Conservation (phyloP, 2,329 filamentous ascomycete species). For the Diaporthe capsici region DNA sequence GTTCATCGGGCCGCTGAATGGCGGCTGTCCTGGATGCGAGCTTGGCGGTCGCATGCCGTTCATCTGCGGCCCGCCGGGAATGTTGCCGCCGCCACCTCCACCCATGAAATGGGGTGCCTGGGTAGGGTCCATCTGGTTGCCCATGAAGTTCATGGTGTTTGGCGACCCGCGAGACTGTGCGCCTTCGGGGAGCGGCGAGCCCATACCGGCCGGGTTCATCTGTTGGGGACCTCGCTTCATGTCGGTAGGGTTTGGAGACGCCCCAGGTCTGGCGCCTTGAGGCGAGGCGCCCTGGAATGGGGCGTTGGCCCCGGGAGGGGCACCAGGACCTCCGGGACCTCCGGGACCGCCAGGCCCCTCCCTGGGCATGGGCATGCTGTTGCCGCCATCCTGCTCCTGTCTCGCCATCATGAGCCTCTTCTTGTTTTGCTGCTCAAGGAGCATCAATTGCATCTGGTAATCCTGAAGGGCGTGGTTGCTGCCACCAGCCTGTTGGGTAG, state of each 20-base stretch:
- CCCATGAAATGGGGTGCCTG: conserved; percentile 72
- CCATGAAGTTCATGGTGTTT: conserved; percentile 73
- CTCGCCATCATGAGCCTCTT: conserved; percentile 87
- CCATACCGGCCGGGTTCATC: conserved; percentile 77
- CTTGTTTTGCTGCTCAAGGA: conserved; percentile 90
- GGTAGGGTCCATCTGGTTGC: conserved; percentile 72
- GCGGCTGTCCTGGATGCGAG: conserved; percentile 71
- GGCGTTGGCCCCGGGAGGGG: conserved; percentile 53
- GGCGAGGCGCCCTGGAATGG: conserved; percentile 79
- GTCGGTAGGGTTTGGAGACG: conserved; percentile 83
- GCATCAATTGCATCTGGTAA: conserved; percentile 91
- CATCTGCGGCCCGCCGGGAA: conserved; percentile 68
- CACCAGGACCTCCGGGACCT: conserved; percentile 64
- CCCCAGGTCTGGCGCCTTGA: conserved; percentile 76
- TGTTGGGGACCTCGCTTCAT: conserved; percentile 85
- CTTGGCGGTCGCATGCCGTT: conserved; percentile 79
- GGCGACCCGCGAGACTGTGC: conserved; percentile 76
- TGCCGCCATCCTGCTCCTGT: conserved; percentile 80
- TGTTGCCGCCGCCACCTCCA: conserved; percentile 63
- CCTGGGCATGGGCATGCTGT: conserved; percentile 63
- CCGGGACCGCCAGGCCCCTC: conserved; percentile 67
- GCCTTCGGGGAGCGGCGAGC: conserved; percentile 80
- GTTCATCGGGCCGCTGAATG: conserved; percentile 71
- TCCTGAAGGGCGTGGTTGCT: conserved; percentile 89
- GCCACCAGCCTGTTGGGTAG: conserved; percentile 62